A percentile compares a stretch with the other conserved stretches of the same genome.
Evolutionary conservation across 1,284 basidiomycete species (phyloP).

Genomic region (Leccinum colubrinum): DNA sequence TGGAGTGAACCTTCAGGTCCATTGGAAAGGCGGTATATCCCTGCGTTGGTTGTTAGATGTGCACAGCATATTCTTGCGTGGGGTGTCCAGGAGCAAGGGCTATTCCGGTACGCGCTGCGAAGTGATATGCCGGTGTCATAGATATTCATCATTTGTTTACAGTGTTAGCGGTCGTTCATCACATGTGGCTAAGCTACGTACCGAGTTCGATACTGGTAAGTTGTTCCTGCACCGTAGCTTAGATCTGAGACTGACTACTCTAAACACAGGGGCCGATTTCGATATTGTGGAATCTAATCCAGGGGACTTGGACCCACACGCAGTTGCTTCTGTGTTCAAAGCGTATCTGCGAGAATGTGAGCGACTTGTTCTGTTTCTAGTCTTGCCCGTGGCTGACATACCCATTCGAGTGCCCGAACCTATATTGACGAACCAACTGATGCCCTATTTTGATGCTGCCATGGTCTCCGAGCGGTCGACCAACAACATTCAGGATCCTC

Average conservation of each 20-base stretch:
- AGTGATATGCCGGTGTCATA: neutral
- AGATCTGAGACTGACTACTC: constrained; percentile 8
- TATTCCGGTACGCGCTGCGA: constrained; percentile 62
- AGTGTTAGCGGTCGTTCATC: constrained; percentile 75
- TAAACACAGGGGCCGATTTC: constrained; percentile 71
- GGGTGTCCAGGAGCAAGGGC: constrained; percentile 82
- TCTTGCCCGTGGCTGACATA: constrained; percentile 11
- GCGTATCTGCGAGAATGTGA: constrained; percentile 77
- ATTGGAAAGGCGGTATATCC: constrained; percentile 58
- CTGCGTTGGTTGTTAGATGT: constrained; percentile 75
- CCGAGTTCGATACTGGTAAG: constrained; percentile 83
- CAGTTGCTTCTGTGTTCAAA: constrained; percentile 85
- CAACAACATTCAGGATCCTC: constrained; percentile 32
- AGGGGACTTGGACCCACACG: constrained; percentile 87
- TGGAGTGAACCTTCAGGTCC: constrained; percentile 29
- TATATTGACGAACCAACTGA: constrained; percentile 68
- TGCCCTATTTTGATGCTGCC: constrained; percentile 74
- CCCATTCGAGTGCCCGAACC: constrained; percentile 70
- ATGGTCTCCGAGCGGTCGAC: constrained; percentile 53
- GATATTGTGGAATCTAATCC: constrained; percentile 74
- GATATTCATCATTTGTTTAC: constrained; percentile 11
- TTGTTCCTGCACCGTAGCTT: constrained; percentile 5
- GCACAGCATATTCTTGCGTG: constrained; percentile 77
- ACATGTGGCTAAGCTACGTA: constrained; percentile 71
- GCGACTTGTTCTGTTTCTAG: constrained; percentile 26